Evolutionary conservation across 106 monocot genomes (phyloP), one percentile per base, ranked within the genome.

Genomic region (Hemerocallis citrina): DNA sequence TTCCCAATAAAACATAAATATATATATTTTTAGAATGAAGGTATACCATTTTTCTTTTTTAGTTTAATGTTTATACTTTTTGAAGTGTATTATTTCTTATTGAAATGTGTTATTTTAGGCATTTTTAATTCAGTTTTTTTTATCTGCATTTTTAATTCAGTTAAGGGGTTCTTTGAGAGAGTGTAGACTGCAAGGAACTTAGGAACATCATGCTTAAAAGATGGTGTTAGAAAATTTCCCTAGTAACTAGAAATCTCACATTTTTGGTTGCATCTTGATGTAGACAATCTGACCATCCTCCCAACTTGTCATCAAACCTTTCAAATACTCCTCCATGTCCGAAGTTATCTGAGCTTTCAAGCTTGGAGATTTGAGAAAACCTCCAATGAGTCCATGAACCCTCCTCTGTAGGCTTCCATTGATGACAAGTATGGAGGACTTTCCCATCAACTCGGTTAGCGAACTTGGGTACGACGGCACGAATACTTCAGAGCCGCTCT

Each of bases 381-480:
- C 58, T 14, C 82, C 92, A 34, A 92, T 72, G 42, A 98, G 79
- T 25, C 92, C 91, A 55, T 98, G 98, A 6, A 98, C 73, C 25
- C 82, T 64, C 14, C 79, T 62, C 32, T 98, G 98, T 23, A 92
- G 64, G 28, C 60, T 55, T 0, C 98, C 98, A 36, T 73, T 85
- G 72, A 85, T 75, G 36, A 82, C 16, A 14, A 98, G 75, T 31
- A 98, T 98, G 72, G 98, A 98, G 34, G 81, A 79, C 55, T 85
- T 68, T 3, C 98, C 98, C 80, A 98, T 79, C 43, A 98, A 59
- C 41, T 92, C 98, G 4, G 77, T 77, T 24, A 98, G 64, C 2
- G 98, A 98, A 30, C 62, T 76, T 0, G 98, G 98, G 61, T 92
- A 98, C 38, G 57, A 87, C 3, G 98, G 92, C 32, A 98, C 92